These are phyloP conservation scores for Persicaria maculosa DNA, from an alignment of 148 eudicot genomes.

Conservation along the genomic window DNA sequence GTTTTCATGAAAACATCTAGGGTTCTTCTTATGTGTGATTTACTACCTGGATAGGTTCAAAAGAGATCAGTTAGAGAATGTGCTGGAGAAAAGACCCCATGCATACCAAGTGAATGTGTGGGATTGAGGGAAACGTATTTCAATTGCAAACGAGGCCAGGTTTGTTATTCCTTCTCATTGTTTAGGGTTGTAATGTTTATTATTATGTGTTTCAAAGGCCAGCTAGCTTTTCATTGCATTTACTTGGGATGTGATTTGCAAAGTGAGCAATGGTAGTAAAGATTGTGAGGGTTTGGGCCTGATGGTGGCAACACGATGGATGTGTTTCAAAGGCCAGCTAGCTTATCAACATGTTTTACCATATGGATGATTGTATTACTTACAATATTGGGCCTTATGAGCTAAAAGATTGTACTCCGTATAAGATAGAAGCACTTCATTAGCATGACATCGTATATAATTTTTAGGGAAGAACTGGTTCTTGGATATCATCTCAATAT, in stretches of 20 bases:
- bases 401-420: too few species aligned
- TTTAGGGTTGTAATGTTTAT: background rate
- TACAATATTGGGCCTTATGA: too few species aligned
- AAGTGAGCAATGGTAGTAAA: background rate
- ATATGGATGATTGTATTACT: too few species aligned
- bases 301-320: background rate
- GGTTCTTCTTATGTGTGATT: conserved; percentile 5
- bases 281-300: background rate
- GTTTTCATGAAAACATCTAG: background rate
- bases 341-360: too few species aligned
- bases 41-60: conserved; percentile 45
- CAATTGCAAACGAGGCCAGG: conserved; percentile 98
- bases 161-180: conserved; percentile 15
- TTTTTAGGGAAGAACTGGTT: background rate
- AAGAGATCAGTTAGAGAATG: conserved; percentile 68
- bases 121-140: conserved; percentile 88
- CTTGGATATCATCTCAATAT: background rate
- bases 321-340: too few species aligned
- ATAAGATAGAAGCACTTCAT: too few species aligned
- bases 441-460: too few species aligned
- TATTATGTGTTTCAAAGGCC: background rate
- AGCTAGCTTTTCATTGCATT: background rate
- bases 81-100: conserved; percentile 76
- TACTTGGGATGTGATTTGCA: background rate
- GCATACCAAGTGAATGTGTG: conserved; percentile 76